A percentile compares a stretch with the other conserved stretches of the same genome.
These are phyloP conservation scores for Pyrrhoderma noxium DNA, from an alignment of 1,284 basidiomycete species.

Conservation along the genomic window DNA sequence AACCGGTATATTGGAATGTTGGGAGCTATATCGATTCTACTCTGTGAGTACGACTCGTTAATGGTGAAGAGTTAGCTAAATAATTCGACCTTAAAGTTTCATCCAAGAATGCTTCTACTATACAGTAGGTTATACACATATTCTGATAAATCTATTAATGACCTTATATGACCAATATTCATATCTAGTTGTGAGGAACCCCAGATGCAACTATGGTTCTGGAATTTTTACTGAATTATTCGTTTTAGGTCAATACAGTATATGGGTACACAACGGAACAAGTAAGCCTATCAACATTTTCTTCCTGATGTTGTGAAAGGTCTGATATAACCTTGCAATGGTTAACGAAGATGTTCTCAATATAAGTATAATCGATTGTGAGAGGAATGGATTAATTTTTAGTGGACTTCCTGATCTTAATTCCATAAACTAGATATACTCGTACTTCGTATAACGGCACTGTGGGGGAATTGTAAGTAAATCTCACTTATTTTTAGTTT, in stretches of 20 bases:
- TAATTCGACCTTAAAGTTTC: background rate
- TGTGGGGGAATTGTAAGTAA: background rate
- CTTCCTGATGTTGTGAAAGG: background rate
- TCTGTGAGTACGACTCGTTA: background rate
- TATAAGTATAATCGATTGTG: background rate
- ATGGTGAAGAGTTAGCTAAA: background rate
- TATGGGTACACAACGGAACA: background rate
- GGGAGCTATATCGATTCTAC: background rate
- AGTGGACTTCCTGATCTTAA: background rate
- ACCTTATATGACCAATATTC: too few relatives aligned
- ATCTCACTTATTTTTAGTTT: background rate
- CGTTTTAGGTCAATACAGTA: background rate
- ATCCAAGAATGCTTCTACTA: background rate
- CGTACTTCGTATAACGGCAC: background rate
- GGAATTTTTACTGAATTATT: too few relatives aligned
- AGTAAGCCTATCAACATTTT: too few relatives aligned
- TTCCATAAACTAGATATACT: background rate
- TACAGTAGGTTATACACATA: background rate
- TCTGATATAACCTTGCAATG: too few relatives aligned
- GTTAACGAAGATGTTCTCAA: background rate
- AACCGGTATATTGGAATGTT: constrained; percentile 5
- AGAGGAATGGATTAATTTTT: background rate
- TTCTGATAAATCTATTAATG: background rate
- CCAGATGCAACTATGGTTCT: too few relatives aligned
- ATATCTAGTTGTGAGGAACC: too few relatives aligned